A percentile compares a stretch with the other conserved stretches of the same genome.
Evolutionary conservation across 805 yeast species (phyloP).

Genomic region (Candida taoyuanica): DNA sequence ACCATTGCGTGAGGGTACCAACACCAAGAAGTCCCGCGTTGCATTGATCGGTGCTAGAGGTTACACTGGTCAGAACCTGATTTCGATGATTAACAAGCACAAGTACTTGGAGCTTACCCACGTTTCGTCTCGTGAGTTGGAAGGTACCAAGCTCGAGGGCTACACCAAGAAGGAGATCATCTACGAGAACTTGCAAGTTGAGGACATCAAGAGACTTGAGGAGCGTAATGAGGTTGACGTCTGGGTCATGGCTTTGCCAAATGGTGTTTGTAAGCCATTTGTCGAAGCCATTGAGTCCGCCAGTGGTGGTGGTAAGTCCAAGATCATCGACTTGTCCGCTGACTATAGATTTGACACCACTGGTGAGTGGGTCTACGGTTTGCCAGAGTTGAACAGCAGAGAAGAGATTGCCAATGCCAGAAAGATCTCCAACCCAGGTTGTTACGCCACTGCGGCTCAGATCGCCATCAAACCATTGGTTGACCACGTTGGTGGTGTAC

Average conservation of each 20-base stretch:
- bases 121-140: constrained; percentile 92
- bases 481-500: constrained; percentile 64
- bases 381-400: constrained; percentile 86
- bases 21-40: constrained; percentile 60
- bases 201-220: constrained; percentile 79
- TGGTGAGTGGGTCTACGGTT: constrained; percentile 88
- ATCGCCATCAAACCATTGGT: constrained; percentile 82
- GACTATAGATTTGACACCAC: constrained; percentile 91
- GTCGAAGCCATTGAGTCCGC: constrained; percentile 75
- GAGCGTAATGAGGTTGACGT: constrained; percentile 76
- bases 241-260: constrained; percentile 99
- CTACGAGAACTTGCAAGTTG: constrained; percentile 83
- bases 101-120: constrained; percentile 84
- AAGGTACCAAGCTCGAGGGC: constrained; percentile 82
- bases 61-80: constrained; percentile 90
- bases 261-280: constrained; percentile 90
- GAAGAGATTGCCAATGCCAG: constrained; percentile 59
- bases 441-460: constrained; percentile 99
- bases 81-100: constrained; percentile 80
- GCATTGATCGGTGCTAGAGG: constrained; percentile 99
- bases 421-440: constrained; percentile 94
- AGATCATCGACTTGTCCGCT: constrained; percentile 89
- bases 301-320: constrained; percentile 56
- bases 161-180: constrained; percentile 76
- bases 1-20: constrained; percentile 61